These are phyloP conservation scores for Pichia sp. DNA, from an alignment of 1,139 yeast genomes.

Conservation along the genomic window DNA sequence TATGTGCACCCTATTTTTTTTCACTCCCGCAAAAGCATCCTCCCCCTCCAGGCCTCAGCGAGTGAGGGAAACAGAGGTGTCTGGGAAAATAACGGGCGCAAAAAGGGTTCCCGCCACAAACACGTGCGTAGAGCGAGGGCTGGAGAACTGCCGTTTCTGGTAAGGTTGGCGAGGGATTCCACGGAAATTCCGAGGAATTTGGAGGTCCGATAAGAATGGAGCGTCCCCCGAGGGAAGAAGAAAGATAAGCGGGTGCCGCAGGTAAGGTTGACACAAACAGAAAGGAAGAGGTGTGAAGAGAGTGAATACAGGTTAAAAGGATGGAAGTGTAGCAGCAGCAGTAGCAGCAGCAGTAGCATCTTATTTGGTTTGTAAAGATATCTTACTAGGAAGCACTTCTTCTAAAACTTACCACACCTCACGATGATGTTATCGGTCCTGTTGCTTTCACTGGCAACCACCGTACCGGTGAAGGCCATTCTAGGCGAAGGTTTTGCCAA, in stretches of 20 bases:
- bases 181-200: not conserved
- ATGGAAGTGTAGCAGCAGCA: too few species aligned
- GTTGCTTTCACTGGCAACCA: not conserved
- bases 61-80: not conserved
- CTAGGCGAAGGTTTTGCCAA: not conserved
- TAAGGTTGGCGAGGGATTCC: not conserved
- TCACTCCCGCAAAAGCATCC: not conserved
- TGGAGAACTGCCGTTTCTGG: too few species aligned
- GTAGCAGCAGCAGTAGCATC: too few species aligned
- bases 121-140: not conserved
- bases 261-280: too few species aligned
- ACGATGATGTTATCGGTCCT: not conserved
- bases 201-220: too few species aligned
- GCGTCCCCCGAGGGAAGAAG: too few species aligned
- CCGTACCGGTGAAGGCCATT: not conserved
- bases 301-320: too few species aligned
- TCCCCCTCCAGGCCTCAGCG: not conserved
- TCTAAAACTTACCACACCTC: too few species aligned
- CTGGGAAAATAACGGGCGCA: not conserved
- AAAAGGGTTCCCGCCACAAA: not conserved
- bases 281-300: too few species aligned
- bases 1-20: not conserved
- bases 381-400: too few species aligned
- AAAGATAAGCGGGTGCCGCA: too few species aligned
- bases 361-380: too few species aligned